Conservation (phyloP, 805 yeast species). For the Geotrichum ghanense region DNA sequence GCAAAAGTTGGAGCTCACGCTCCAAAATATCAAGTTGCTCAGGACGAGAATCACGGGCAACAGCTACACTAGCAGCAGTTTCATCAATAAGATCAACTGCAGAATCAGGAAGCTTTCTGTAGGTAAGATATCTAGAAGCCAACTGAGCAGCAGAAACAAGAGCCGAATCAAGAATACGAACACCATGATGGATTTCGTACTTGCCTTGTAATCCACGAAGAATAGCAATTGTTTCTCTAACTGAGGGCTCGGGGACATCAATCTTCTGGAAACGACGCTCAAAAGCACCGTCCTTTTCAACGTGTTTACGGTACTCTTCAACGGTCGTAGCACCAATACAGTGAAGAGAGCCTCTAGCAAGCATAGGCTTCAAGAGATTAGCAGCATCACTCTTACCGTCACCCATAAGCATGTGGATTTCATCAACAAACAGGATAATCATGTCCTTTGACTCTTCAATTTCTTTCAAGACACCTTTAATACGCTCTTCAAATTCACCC, state of each 20-base stretch:
- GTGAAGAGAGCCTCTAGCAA: conserved; percentile 91
- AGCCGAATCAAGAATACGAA: conserved; percentile 88
- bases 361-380: conserved; percentile 89
- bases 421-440: conserved; percentile 90
- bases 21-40: conserved; percentile 92
- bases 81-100: conserved; percentile 96
- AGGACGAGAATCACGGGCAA: conserved; percentile 95
- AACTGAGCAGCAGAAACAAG: conserved; percentile 88
- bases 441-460: conserved; percentile 77
- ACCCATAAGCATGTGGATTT: conserved; percentile 99
- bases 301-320: conserved; percentile 82
- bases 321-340: conserved; percentile 98
- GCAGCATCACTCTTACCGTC: conserved; percentile 98
- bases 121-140: conserved; percentile 89
- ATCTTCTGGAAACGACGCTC: conserved; percentile 97
- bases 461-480: conserved; percentile 92
- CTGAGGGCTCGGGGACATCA: conserved; percentile 89
- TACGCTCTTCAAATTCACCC: conserved; percentile 97
- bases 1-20: conserved; percentile 80
- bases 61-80: conserved; percentile 94
- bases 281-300: conserved; percentile 96
- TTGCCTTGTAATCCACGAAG: conserved; percentile 91
- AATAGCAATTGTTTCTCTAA: conserved; percentile 88
- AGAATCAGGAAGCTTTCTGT: conserved; percentile 91
- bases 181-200: conserved; percentile 97